Conservation (phyloP, 148 eudicot species). For the Arbutus unedo region DNA sequence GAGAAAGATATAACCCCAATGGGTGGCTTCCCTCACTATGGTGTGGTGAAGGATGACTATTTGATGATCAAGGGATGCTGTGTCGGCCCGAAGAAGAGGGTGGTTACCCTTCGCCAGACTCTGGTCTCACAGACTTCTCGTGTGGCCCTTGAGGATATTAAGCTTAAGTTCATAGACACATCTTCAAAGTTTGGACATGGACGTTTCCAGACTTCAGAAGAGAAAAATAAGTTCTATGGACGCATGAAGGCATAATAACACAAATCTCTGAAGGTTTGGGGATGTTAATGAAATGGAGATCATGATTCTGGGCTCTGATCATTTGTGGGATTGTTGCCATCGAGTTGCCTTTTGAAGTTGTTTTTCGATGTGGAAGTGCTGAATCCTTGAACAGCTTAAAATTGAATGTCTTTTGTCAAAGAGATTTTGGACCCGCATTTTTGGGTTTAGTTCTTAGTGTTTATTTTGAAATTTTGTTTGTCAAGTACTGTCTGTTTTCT, state of each 20-base stretch:
- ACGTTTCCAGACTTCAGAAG: slow-evolving; percentile 78
- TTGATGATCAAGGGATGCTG: slow-evolving; percentile 77
- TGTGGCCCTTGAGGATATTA: slow-evolving; percentile 71
- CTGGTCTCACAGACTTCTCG: slow-evolving; percentile 82
- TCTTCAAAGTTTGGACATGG: slow-evolving; percentile 96
- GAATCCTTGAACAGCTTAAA: not conserved
- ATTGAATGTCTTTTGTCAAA: not conserved
- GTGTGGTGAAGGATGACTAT: slow-evolving; percentile 84
- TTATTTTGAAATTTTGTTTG: not conserved
- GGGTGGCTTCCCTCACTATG: slow-evolving; percentile 97
- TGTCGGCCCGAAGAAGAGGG: slow-evolving; percentile 89
- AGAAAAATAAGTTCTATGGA: slow-evolving; percentile 65
- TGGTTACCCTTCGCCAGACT: slow-evolving; percentile 77
- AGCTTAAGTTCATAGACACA: slow-evolving; percentile 82
- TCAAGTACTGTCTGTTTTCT: not conserved
- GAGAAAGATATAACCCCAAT: slow-evolving; percentile 88
- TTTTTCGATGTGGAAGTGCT: not conserved
- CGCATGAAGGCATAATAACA: slow-evolving; percentile 44
- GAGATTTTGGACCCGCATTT: not conserved
- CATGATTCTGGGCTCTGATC: not conserved
- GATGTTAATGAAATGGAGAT: not conserved
- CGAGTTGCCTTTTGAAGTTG: not conserved
- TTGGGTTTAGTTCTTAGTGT: not conserved
- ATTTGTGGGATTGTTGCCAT: slow-evolving; percentile 25
- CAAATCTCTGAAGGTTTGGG: not conserved